Evolutionary conservation across 495 filamentous ascomycete species (phyloP).

Genomic region (Rusavskia elegans): DNA sequence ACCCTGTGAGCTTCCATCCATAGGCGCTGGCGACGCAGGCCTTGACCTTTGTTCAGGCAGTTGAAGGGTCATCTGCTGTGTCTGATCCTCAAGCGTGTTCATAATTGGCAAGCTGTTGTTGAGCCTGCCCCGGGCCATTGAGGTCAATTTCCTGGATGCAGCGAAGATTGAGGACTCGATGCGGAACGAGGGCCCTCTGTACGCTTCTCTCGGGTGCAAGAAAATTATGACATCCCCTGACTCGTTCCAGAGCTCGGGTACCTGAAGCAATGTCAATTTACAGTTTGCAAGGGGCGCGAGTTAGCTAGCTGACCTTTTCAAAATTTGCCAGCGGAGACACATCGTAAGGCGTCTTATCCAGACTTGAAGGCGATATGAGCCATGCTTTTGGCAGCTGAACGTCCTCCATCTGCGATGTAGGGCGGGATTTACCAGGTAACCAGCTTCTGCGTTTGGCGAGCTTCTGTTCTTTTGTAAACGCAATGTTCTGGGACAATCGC

Average conservation of each 20-base stretch:
- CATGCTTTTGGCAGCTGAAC: conserved; percentile 33
- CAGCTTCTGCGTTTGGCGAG: conserved; percentile 34
- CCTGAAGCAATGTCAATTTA: conserved; percentile 13
- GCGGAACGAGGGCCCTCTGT: conserved; percentile 60
- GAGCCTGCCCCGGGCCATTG: conserved; percentile 43
- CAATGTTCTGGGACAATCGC: neutral
- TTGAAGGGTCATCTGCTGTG: conserved; percentile 10
- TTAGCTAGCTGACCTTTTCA: conserved; percentile 1
- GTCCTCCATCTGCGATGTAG: conserved; percentile 17
- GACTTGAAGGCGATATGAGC: conserved; percentile 34
- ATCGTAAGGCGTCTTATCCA: conserved; percentile 46
- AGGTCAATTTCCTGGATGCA: conserved; percentile 51
- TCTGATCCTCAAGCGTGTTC: conserved; percentile 9
- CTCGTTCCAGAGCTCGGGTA: conserved; percentile 70
- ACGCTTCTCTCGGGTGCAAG: conserved; percentile 51
- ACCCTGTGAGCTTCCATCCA: conserved; percentile 10
- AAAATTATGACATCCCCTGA: conserved; percentile 71
- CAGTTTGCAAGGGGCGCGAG: neutral
- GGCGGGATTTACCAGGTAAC: conserved; percentile 31
- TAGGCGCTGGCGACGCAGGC: conserved; percentile 15
- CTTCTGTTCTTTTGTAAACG: conserved; percentile 8
- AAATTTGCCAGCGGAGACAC: conserved; percentile 32
- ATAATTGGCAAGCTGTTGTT: neutral
- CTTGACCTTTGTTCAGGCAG: conserved; percentile 15
- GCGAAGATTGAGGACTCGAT: conserved; percentile 55